Percentiles rank a stretch among this genome's conserved stretches.
Evolutionary conservation across 306 rosid species (phyloP).

Genomic region (Cucurbita argyrosperma): DNA sequence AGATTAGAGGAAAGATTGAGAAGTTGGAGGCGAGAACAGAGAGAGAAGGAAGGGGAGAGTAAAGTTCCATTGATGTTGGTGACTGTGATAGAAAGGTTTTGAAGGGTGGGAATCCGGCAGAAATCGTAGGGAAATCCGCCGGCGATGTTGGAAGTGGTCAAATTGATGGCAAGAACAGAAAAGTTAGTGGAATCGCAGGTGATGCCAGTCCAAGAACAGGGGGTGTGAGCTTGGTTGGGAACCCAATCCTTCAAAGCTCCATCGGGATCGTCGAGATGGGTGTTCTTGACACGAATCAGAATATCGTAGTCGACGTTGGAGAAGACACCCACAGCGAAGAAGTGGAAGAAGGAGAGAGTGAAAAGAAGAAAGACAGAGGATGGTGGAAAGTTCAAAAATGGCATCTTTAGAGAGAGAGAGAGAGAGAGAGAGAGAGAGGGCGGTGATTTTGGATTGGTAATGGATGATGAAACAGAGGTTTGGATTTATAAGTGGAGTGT

Average conservation of each 20-base stretch:
- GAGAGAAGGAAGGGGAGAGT: constrained; percentile 22
- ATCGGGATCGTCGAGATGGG: constrained; percentile 34
- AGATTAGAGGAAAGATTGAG: constrained; percentile 38
- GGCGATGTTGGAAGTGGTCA: constrained; percentile 16
- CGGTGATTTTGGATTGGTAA: background rate
- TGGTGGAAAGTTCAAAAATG: background rate
- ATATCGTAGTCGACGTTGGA: constrained; percentile 25
- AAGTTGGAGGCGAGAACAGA: constrained; percentile 39
- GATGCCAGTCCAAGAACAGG: constrained; percentile 67
- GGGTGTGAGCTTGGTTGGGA: constrained; percentile 5
- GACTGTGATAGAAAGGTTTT: constrained; percentile 21
- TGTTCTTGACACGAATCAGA: constrained; percentile 40
- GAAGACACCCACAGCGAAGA: constrained; percentile 1
- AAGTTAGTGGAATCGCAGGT: constrained; percentile 26
- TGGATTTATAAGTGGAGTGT: background rate
- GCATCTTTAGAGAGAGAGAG: constrained; percentile 12
- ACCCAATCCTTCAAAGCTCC: constrained; percentile 38
- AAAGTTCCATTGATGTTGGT: constrained; percentile 30
- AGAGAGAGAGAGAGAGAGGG: background rate
- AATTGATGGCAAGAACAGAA: constrained; percentile 33
- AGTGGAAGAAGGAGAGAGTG: constrained; percentile 3
- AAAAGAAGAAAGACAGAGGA: background rate
- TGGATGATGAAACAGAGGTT: background rate
- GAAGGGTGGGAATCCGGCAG: constrained; percentile 51
- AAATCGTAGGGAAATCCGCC: constrained; percentile 53